phyloP scores from a whole-genome alignment of 495 filamentous ascomycete species.

The Penicillium arizonense region DNA sequence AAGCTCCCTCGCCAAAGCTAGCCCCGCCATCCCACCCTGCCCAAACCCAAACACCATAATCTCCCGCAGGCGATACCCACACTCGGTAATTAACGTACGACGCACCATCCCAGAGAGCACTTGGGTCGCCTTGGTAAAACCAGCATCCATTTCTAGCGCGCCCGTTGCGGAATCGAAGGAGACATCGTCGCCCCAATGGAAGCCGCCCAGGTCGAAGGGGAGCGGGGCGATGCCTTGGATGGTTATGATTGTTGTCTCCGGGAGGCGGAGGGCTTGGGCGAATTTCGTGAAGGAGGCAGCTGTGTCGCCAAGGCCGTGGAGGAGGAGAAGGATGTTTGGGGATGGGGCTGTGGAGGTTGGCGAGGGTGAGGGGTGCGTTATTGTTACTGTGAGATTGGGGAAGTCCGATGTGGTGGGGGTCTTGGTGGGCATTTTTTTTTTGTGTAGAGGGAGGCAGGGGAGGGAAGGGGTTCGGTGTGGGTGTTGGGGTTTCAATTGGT shows the following conservation, averaged over 20 bases:
- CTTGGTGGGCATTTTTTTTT: conserved; percentile 36
- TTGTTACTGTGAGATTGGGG: conserved; percentile 41
- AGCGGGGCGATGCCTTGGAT: conserved; percentile 72
- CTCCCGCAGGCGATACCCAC: conserved; percentile 66
- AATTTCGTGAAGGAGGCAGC: conserved; percentile 68
- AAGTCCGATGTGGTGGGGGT: conserved; percentile 49
- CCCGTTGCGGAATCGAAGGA: conserved; percentile 60
- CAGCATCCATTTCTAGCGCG: conserved; percentile 74
- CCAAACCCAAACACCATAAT: conserved; percentile 82
- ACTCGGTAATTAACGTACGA: conserved; percentile 60
- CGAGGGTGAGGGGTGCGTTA: conserved; percentile 30
- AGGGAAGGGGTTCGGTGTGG: neutral
- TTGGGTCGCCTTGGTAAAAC: conserved; percentile 57
- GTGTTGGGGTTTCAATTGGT: neutral
- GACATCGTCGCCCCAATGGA: conserved; percentile 94
- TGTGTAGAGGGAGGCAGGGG: neutral
- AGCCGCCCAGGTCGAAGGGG: conserved; percentile 72
- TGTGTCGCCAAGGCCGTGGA: conserved; percentile 88
- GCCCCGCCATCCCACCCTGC: conserved; percentile 79
- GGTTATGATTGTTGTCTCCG: conserved; percentile 75
- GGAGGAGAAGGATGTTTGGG: conserved; percentile 77
- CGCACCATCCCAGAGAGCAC: conserved; percentile 59
- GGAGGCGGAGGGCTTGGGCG: conserved; percentile 69
- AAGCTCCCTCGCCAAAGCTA: conserved; percentile 53
- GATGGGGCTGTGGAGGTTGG: conserved; percentile 26